Percentiles rank a stretch among this genome's conserved stretches.
These are phyloP conservation scores for Eucalyptus tenuipes DNA, from an alignment of 345 rosid genomes.

Conservation along the genomic window DNA sequence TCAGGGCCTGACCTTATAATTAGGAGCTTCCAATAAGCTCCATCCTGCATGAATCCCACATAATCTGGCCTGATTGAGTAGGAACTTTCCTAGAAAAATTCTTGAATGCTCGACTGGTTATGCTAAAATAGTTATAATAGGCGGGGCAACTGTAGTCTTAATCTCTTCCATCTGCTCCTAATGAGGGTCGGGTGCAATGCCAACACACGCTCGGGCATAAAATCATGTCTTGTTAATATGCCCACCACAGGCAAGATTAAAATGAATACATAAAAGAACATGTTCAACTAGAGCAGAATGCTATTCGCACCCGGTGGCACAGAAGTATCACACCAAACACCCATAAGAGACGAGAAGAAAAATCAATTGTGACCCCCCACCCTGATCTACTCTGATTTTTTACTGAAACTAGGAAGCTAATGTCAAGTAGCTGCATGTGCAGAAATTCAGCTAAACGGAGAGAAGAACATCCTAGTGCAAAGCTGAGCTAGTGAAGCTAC, in stretches of 20 bases:
- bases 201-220: slow-evolving; percentile 75
- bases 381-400: not conserved
- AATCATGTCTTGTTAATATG: slow-evolving; percentile 78
- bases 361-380: not conserved
- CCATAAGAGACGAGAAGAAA: not conserved
- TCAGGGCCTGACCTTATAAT: not conserved
- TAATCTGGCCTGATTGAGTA: not conserved
- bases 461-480: not conserved
- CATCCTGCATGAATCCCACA: not conserved
- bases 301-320: not conserved
- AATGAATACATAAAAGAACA: not conserved
- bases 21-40: not conserved
- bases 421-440: not conserved
- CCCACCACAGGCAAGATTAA: slow-evolving; percentile 46
- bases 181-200: slow-evolving; percentile 47
- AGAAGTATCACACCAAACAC: not conserved
- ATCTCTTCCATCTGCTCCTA: slow-evolving; percentile 64
- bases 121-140: not conserved
- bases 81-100: not conserved
- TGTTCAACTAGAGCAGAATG: not conserved
- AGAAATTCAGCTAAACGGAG: not conserved
- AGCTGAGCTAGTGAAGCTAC: not conserved
- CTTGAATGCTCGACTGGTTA: not conserved
- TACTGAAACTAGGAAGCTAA: not conserved
- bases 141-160: slow-evolving; percentile 37